These are phyloP conservation scores for Ensete glaucum DNA, from an alignment of 176 grass and related monocot genomes.

Conservation along the genomic window DNA sequence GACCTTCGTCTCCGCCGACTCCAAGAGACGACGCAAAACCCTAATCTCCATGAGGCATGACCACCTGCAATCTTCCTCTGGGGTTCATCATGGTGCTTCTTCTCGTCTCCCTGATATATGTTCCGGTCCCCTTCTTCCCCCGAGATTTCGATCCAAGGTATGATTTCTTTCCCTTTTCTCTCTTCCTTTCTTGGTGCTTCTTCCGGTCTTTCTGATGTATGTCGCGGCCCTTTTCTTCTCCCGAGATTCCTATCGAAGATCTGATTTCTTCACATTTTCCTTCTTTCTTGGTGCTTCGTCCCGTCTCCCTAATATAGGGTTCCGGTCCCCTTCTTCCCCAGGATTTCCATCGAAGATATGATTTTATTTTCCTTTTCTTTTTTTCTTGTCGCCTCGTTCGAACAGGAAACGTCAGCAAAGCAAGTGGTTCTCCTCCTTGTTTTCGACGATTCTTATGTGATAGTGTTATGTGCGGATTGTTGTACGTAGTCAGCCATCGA, in stretches of 20 bases:
- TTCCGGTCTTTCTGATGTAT: no score
- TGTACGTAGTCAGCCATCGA: background rate
- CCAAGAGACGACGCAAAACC: background rate
- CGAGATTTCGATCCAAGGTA: no score
- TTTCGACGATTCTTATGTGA: background rate
- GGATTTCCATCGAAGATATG: background rate
- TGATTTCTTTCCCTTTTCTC: no score
- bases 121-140: no score
- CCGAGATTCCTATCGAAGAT: no score
- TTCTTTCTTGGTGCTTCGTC: background rate
- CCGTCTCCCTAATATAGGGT: background rate
- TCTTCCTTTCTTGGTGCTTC: no score
- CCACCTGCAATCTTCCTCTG: constrained; percentile 4
- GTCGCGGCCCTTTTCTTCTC: no score
- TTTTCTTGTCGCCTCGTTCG: background rate
- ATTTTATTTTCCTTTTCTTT: background rate
- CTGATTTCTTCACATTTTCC: no score
- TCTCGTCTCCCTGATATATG: no score
- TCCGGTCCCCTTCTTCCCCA: background rate
- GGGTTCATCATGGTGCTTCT: background rate
- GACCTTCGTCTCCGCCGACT: background rate
- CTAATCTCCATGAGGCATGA: background rate
- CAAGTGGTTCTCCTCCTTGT: background rate
- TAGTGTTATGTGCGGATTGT: background rate
- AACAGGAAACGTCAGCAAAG: constrained; percentile 7